These are phyloP conservation scores for Larix kaempferi DNA, from an alignment of 75 land plant species.

Conservation along the genomic window DNA sequence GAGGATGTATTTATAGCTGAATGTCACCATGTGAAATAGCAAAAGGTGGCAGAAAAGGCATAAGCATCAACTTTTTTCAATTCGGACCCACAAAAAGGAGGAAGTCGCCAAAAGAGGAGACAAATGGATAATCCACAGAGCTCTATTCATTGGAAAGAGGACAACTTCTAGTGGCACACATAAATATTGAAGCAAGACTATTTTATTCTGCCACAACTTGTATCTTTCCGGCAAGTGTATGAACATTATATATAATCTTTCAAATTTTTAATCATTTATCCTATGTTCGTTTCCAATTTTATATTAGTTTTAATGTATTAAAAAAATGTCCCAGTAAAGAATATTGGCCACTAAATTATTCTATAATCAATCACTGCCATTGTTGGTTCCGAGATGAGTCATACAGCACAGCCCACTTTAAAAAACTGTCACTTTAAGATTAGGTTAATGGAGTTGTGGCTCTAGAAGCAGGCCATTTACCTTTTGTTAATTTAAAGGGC, in stretches of 20 bases:
- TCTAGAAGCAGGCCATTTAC: not conserved
- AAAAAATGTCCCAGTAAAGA: too few species aligned
- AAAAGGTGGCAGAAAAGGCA: not conserved
- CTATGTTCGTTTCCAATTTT: too few species aligned
- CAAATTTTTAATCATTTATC: too few species aligned
- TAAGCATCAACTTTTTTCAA: not conserved
- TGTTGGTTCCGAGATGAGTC: too few species aligned
- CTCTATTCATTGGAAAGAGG: too few species aligned
- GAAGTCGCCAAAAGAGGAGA: not conserved
- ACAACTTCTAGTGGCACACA: not conserved
- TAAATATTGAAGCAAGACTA: not conserved
- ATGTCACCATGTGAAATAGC: not conserved
- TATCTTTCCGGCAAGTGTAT: too few species aligned
- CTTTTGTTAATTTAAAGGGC: not conserved
- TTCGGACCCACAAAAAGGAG: not conserved
- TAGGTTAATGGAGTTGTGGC: too few species aligned
- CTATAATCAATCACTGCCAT: too few species aligned
- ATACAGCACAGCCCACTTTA: not conserved
- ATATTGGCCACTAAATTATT: too few species aligned
- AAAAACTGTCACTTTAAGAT: not conserved
- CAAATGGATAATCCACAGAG: conserved; percentile 9
- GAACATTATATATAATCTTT: too few species aligned
- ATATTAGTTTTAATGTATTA: too few species aligned
- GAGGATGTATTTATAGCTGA: not conserved
- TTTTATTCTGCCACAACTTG: too few species aligned